Conservation (phyloP, 805 yeast genomes). For the Brettanomyces bruxellensis region DNA sequence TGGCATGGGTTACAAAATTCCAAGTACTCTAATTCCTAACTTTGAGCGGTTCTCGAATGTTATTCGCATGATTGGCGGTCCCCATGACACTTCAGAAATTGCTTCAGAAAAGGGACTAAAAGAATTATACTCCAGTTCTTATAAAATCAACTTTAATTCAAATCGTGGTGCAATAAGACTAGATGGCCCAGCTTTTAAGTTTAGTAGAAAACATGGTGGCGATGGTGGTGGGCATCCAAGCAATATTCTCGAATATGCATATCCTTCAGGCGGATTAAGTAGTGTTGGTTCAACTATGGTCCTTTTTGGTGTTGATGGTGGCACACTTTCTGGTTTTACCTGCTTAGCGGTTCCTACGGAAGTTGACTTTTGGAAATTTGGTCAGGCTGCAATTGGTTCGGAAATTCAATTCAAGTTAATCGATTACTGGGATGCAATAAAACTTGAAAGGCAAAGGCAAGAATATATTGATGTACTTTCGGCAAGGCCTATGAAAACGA, state of each 20-base stretch:
- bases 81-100: slow-evolving; percentile 23
- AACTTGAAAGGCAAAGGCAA: slow-evolving; percentile 11
- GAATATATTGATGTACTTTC: slow-evolving; percentile 10
- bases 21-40: slow-evolving; percentile 11
- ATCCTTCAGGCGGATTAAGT: slow-evolving; percentile 22
- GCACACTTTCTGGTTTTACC: slow-evolving; percentile 22
- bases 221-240: slow-evolving; percentile 26
- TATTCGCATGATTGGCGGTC: slow-evolving; percentile 19
- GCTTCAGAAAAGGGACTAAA: slow-evolving; percentile 17
- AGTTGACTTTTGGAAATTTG: slow-evolving; percentile 26
- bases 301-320: slow-evolving; percentile 23
- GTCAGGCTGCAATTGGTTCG: slow-evolving; percentile 23
- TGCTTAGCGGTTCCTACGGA: slow-evolving; percentile 19
- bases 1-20: slow-evolving; percentile 10
- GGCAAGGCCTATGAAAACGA: slow-evolving; percentile 6
- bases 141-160: slow-evolving; percentile 20
- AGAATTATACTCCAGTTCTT: slow-evolving; percentile 13
- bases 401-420: slow-evolving; percentile 13
- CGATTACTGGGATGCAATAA: slow-evolving; percentile 16
- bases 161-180: slow-evolving; percentile 23
- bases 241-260: slow-evolving; percentile 21
- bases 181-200: slow-evolving; percentile 21
- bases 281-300: slow-evolving; percentile 19
- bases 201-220: slow-evolving; percentile 17
- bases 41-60: slow-evolving; percentile 5